Percentiles rank a stretch among this genome's conserved stretches.
Evolutionary conservation across 768 basidiomycete genomes (phyloP).

Genomic region (Mycena kentingensis): DNA sequence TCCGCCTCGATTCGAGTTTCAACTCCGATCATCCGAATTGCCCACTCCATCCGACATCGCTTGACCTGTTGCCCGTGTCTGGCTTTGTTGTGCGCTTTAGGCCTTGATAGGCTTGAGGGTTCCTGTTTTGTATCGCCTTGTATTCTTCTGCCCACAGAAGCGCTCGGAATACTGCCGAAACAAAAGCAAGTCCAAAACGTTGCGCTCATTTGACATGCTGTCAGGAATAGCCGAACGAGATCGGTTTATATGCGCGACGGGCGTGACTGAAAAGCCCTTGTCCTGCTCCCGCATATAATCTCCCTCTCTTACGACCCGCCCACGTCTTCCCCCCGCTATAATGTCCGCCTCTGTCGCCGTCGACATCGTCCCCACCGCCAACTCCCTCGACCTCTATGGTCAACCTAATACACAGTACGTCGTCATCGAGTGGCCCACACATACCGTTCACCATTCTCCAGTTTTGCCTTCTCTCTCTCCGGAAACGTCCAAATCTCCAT

Average conservation of each 20-base stretch:
- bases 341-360: slow-evolving; percentile 77
- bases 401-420: slow-evolving; percentile 65
- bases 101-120: too few species aligned
- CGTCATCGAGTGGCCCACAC: not conserved
- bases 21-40: too few species aligned
- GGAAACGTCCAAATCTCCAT: slow-evolving; percentile 75
- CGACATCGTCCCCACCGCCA: slow-evolving; percentile 59
- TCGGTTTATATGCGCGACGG: not conserved
- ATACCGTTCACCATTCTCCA: slow-evolving; percentile 30
- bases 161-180: too few species aligned
- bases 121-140: too few species aligned
- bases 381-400: slow-evolving; percentile 70
- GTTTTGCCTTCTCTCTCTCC: slow-evolving; percentile 85
- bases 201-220: too few species aligned
- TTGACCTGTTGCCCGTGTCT: too few species aligned
- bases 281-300: slow-evolving; percentile 27
- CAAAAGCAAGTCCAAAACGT: too few species aligned
- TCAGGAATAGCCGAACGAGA: too few species aligned
- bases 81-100: too few species aligned
- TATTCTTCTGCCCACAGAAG: too few species aligned
- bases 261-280: slow-evolving; percentile 26
- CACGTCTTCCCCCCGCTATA: slow-evolving; percentile 8
- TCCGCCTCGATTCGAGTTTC: too few species aligned
- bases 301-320: slow-evolving; percentile 24
- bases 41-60: too few species aligned